Conservation (phyloP, 805 yeast genomes). For the Myxozyma neglecta region DNA sequence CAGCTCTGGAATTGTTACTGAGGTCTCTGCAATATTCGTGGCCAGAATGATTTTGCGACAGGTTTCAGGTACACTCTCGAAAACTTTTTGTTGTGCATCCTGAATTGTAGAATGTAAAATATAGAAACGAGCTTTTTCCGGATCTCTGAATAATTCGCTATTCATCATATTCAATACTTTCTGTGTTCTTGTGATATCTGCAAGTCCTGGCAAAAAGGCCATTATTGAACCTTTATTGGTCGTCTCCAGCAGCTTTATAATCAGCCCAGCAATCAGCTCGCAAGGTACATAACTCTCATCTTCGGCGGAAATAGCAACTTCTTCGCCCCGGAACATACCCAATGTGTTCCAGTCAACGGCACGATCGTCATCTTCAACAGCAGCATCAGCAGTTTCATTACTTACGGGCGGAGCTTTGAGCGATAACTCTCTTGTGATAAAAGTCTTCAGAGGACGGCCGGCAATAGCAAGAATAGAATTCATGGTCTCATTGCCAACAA, state of each 20-base stretch:
- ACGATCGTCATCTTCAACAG: background rate
- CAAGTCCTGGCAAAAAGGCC: constrained; percentile 33
- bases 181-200: constrained; percentile 22
- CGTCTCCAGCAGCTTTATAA: constrained; percentile 8
- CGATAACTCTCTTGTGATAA: too few relatives aligned
- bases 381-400: background rate
- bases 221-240: constrained; percentile 29
- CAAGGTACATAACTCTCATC: constrained; percentile 27
- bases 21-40: constrained; percentile 88
- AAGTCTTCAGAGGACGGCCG: too few relatives aligned
- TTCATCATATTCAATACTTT: background rate
- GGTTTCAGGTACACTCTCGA: constrained; percentile 49
- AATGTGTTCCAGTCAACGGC: constrained; percentile 22
- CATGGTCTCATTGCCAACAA: background rate
- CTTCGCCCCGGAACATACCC: constrained; percentile 13
- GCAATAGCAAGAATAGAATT: too few relatives aligned
- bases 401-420: background rate
- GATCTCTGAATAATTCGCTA: background rate
- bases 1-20: constrained; percentile 80
- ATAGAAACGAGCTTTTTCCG: constrained; percentile 10
- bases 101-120: constrained; percentile 30
- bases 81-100: constrained; percentile 62
- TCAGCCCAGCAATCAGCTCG: constrained; percentile 18
- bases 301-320: background rate
- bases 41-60: constrained; percentile 75